These are phyloP conservation scores for Maudiozyma serrabonitensis DNA, from an alignment of 805 yeast species.

Conservation along the genomic window DNA sequence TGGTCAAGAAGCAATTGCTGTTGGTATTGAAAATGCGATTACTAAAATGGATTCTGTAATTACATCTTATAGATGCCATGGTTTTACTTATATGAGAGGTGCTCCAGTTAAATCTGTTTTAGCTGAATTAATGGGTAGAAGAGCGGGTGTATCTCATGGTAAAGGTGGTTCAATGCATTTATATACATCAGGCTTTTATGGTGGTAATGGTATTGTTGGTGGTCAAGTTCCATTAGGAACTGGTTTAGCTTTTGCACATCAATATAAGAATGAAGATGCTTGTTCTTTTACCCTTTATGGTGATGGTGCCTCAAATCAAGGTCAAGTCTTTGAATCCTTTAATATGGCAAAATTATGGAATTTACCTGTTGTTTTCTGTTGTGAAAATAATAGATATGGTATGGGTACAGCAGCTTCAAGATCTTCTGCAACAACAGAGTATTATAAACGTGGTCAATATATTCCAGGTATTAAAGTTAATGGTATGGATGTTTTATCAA, in stretches of 20 bases:
- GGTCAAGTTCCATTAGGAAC: constrained; percentile 99
- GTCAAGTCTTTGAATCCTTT: constrained; percentile 95
- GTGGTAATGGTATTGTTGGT: constrained; percentile 99
- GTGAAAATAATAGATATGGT: constrained; percentile 99
- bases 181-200: constrained; percentile 91
- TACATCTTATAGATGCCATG: constrained; percentile 98
- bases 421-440: constrained; percentile 93
- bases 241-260: constrained; percentile 97
- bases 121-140: constrained; percentile 95
- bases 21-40: constrained; percentile 94
- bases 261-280: constrained; percentile 71
- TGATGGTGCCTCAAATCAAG: constrained; percentile 99
- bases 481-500: constrained; percentile 96
- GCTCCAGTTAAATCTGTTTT: constrained; percentile 80
- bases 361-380: constrained; percentile 86
- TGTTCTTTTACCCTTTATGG: constrained; percentile 90
- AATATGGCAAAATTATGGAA: constrained; percentile 99
- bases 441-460: constrained; percentile 98
- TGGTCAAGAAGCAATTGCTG: constrained; percentile 99
- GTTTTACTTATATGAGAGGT: constrained; percentile 95
- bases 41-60: constrained; percentile 77
- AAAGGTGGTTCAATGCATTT: constrained; percentile 99
- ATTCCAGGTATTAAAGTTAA: constrained; percentile 97
- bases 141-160: constrained; percentile 91
- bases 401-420: constrained; percentile 98